Conservation (phyloP, 2,329 filamentous ascomycete genomes). For the Clonostachys rhizophaga region DNA sequence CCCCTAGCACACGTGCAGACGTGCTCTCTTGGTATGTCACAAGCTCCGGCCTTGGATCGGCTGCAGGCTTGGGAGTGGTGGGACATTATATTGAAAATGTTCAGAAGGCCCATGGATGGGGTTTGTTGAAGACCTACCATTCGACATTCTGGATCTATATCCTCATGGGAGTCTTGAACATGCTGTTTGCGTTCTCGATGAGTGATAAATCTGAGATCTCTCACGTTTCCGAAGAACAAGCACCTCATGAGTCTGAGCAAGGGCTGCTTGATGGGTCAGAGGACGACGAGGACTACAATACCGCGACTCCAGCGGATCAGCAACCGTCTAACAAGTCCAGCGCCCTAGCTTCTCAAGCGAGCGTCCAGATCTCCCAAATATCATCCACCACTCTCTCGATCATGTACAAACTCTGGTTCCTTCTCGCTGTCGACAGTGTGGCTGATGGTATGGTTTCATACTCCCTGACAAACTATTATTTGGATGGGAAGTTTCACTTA, state of each 20-base stretch:
- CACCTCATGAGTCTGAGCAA: conserved; percentile 8
- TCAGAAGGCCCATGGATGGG: conserved; percentile 38
- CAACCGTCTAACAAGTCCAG: background rate
- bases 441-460: conserved; percentile 62
- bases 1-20: conserved; percentile 47
- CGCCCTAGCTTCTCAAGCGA: background rate
- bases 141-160: conserved; percentile 54
- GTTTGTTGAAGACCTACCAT: conserved; percentile 47
- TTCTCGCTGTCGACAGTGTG: conserved; percentile 59
- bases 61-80: conserved; percentile 45
- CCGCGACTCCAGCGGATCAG: conserved; percentile 1
- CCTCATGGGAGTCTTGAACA: conserved; percentile 47
- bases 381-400: conserved; percentile 50
- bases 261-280: conserved; percentile 14
- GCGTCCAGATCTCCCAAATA: conserved; percentile 40
- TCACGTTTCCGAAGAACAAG: conserved; percentile 2
- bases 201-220: conserved; percentile 44
- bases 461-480: conserved; percentile 53
- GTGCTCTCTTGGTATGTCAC: conserved; percentile 66
- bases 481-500: conserved; percentile 50
- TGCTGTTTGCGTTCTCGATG: conserved; percentile 37
- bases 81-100: conserved; percentile 46
- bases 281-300: conserved; percentile 6
- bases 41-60: conserved; percentile 47
- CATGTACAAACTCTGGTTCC: conserved; percentile 62